These are phyloP conservation scores for Colletotrichum musae DNA, from an alignment of 2,329 filamentous ascomycete genomes.

Conservation along the genomic window DNA sequence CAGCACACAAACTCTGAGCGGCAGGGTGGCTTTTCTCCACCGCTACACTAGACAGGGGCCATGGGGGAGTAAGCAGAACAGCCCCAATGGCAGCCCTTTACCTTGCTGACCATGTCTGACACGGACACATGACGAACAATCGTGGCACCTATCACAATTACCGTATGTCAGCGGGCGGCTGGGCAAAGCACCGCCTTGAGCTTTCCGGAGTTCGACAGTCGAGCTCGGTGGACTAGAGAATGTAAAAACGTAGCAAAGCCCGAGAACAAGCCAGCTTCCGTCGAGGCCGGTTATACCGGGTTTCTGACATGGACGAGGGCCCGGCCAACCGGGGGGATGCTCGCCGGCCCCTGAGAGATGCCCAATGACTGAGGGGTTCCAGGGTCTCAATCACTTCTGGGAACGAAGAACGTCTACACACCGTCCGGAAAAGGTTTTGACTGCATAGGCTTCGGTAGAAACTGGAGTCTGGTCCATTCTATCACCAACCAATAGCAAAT, in stretches of 20 bases:
- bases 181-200: background rate
- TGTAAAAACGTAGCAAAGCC: too few species aligned
- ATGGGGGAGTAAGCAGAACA: conserved; percentile 25
- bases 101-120: conserved; percentile 33
- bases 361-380: background rate
- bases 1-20: background rate
- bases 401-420: background rate
- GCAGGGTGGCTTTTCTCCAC: background rate
- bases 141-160: conserved; percentile 36
- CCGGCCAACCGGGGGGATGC: background rate
- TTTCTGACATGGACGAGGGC: conserved; percentile 15
- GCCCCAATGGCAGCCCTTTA: conserved; percentile 18
- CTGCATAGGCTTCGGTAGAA: background rate
- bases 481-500: too few species aligned
- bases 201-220: background rate
- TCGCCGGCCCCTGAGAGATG: background rate
- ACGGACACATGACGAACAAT: conserved; percentile 23
- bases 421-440: background rate
- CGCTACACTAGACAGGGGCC: conserved; percentile 26
- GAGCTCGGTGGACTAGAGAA: background rate
- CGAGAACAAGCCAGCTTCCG: background rate
- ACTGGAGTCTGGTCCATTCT: too few species aligned
- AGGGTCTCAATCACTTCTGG: background rate
- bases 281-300: conserved; percentile 10
- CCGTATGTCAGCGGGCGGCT: conserved; percentile 8